Base-by-base conservation (phyloP, 164 flowering plant species). In the Santalum album region DNA sequence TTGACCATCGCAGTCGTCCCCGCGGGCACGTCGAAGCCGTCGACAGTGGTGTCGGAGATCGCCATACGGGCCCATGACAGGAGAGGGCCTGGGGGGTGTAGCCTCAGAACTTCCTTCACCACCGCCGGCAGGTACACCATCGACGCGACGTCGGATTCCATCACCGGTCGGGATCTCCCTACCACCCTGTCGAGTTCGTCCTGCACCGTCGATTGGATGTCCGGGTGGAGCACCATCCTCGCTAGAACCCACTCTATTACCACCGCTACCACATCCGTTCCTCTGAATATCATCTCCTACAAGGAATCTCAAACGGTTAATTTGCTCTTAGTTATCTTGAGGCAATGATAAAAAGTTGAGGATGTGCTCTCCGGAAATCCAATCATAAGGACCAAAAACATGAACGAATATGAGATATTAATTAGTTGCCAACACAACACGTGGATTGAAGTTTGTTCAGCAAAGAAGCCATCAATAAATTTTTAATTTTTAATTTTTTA, bases 1-100 rank as follows among this genome's bases (percentile, higher is more conserved):
- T 90, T 86, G 1, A 90, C 92, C 81, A 84, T 82, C 0, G 90
- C 92, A 0, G 95, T 86, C 38, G 97, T 86, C 55, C 90, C 97
- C 0, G 66, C 64, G 0, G 97, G 97, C 56, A 86, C 81, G 67
- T 66, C 77, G 32, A 59, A 56, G 7, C 87, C 91, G 56, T 78
- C 90, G 1, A 86, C 64, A 7, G 60, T 59, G 0, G 97, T 76
- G 51, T 84, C 90, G 0, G 72, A 64, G 65, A 74, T 75, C 0
- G 85, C 65, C 12, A 80, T 49, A 2, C 85, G 72, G 53, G 82
- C 64, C 85, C 85, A 80, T 0, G 82, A 77, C 16, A 80, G 80
- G 25, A 80, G 73, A 39, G 85, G 85, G 60, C 85, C 85, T 20
- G 85, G 85, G 11, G 82, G 82, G 56, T 80, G 85, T 14, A 80